Percentiles rank a stretch among this genome's conserved stretches.
These are phyloP conservation scores for Amphichorda felina DNA, from an alignment of 2,329 filamentous ascomycete genomes.

Conservation along the genomic window DNA sequence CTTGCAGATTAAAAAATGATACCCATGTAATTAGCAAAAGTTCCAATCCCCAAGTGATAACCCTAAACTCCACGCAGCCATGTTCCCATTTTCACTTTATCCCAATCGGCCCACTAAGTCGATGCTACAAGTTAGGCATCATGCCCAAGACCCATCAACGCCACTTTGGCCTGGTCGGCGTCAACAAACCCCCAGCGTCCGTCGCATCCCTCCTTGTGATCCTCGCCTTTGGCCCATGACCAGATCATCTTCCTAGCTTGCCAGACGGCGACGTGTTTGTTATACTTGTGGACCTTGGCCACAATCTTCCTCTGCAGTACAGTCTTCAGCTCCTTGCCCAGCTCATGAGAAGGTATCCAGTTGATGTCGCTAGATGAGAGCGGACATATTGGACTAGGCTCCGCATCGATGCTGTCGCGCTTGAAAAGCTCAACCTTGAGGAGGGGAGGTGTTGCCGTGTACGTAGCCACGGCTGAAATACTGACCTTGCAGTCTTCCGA, in stretches of 20 bases:
- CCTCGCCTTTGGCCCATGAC: conserved; percentile 12
- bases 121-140: background rate
- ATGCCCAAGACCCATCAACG: conserved; percentile 4
- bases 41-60: no score
- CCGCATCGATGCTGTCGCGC: conserved; percentile 4
- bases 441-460: conserved; percentile 13
- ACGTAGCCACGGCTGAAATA: conserved; percentile 13
- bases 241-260: conserved; percentile 11
- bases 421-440: conserved; percentile 15
- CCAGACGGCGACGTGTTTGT: conserved; percentile 19
- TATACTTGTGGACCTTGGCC: conserved; percentile 14
- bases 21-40: no score
- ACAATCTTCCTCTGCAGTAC: conserved; percentile 11
- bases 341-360: conserved; percentile 9
- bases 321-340: conserved; percentile 8
- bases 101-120: background rate
- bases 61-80: background rate
- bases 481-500: conserved; percentile 7
- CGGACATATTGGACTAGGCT: background rate
- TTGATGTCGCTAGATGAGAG: conserved; percentile 10
- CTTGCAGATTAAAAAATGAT: background rate
- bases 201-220: background rate
- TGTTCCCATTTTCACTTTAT: background rate
- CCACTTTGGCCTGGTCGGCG: conserved; percentile 7
- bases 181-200: conserved; percentile 12